phyloP scores from a whole-genome alignment of 2,329 filamentous ascomycete genomes.

The Coniochaeta sp. region DNA sequence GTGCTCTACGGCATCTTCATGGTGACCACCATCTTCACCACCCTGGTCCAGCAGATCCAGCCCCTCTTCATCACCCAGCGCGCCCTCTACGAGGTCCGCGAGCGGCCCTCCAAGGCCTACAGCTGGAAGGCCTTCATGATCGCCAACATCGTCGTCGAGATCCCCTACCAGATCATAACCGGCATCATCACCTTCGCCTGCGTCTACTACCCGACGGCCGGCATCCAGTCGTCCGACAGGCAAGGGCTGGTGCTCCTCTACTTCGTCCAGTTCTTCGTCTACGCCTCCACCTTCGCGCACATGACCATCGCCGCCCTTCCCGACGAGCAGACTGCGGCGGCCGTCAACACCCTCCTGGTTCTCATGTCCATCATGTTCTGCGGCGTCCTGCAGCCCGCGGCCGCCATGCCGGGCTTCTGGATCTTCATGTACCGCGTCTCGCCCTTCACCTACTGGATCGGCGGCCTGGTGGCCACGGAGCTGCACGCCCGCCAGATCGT shows the following conservation, averaged over 20 bases:
- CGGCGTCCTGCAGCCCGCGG: conserved; percentile 53
- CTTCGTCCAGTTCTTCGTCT: conserved; percentile 60
- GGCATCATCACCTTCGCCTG: conserved; percentile 55
- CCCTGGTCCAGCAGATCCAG: conserved; percentile 65
- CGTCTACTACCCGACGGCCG: conserved; percentile 62
- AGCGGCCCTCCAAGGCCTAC: conserved; percentile 67
- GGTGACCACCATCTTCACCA: conserved; percentile 66
- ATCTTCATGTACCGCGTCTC: conserved; percentile 67
- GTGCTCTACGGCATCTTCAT: conserved; percentile 71
- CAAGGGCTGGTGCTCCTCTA: conserved; percentile 60
- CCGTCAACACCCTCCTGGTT: conserved; percentile 52
- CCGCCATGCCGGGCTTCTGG: conserved; percentile 62
- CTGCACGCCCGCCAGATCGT: conserved; percentile 45
- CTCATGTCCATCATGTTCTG: conserved; percentile 54
- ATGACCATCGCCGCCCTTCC: conserved; percentile 66
- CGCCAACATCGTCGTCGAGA: conserved; percentile 63
- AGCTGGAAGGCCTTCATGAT: conserved; percentile 69
- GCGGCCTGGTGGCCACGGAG: conserved; percentile 59
- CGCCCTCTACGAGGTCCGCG: conserved; percentile 68
- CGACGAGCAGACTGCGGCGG: conserved; percentile 59
- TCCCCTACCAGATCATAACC: conserved; percentile 62
- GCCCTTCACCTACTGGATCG: conserved; percentile 62
- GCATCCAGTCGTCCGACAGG: conserved; percentile 40
- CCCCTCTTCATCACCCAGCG: conserved; percentile 70
- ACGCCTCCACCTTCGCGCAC: conserved; percentile 64